Evolutionary conservation across 2,329 filamentous ascomycete genomes (phyloP), one percentile per base, ranked within the genome.

Genomic region (Sporothrix brunneoviolacea): DNA sequence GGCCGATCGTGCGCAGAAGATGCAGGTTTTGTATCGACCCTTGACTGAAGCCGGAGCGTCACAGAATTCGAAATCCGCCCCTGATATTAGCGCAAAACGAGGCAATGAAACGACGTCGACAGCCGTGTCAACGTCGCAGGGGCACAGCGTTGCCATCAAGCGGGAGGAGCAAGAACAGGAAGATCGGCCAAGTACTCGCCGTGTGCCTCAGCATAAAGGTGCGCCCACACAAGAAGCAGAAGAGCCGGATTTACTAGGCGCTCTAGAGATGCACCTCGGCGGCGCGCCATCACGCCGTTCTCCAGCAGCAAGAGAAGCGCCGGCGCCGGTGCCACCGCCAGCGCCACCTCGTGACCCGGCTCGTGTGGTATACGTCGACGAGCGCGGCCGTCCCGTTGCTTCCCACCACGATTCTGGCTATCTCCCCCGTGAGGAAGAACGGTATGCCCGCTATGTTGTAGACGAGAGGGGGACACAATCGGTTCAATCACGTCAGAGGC

Each of bases 231-330:
- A 3, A 16, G 19, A 15, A 24, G n/a, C 8, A 21, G 55, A 55
- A 28, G 59, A 52, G 22, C 52, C 43, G 4, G 54, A 56, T 46
- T 27, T 61, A 7, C 38, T 62, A 13, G 55, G 54, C 4, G 61
- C 59, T 7, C 46, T 61, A n/a, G 63, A 65, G 27, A 56, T 53
- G 48, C 58, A 61, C 22, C 56, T 64, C 15, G 51, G 58, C 0
- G 50, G 58, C 24, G 18, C 54, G 13, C 48, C 43, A 15, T 8
- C 24, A 1, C 45, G n/a, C 7, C 33, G 27, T 6, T 1, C 45
- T 9, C 28, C 36, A 5, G 21, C 8, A 13, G 15, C 18, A 12
- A 21, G 43, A 13, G 33, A 18, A 1, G n/a, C 8, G 3, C 10
- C 15, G 13, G n/a, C 15, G 8, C 13, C 5, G 8, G 10, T n/a